phyloP scores from a whole-genome alignment of 2,329 filamentous ascomycete species.

The Trichophyton equinum region DNA sequence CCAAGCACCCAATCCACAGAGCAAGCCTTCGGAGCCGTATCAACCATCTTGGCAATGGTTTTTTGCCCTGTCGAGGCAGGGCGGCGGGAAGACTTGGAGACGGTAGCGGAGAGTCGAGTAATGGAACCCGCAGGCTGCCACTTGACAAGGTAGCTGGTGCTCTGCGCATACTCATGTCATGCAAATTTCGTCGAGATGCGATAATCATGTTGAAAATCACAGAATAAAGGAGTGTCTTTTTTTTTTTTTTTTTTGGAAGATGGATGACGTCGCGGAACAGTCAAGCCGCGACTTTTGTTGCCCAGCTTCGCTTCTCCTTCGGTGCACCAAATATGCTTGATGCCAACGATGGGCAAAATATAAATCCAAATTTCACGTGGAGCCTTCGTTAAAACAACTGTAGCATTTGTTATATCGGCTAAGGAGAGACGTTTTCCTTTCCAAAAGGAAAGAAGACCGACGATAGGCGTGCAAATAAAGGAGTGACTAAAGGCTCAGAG shows the following conservation, averaged over 20 bases:
- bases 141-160: slow-evolving; percentile 30
- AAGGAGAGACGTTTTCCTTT: not conserved
- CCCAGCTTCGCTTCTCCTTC: not conserved
- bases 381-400: not conserved
- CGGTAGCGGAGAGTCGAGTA: slow-evolving; percentile 55
- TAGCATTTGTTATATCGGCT: not conserved
- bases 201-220: slow-evolving; percentile 21
- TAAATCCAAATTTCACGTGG: not conserved
- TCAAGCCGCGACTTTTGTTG: not conserved
- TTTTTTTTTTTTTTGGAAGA: not conserved
- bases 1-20: slow-evolving; percentile 40
- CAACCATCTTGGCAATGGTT: slow-evolving; percentile 44
- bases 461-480: not conserved
- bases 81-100: slow-evolving; percentile 60
- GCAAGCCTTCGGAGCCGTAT: slow-evolving; percentile 46
- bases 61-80: slow-evolving; percentile 52
- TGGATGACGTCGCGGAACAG: not conserved
- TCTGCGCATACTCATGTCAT: slow-evolving; percentile 18
- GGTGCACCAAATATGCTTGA: not conserved
- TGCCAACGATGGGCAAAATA: not conserved
- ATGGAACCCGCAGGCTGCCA: slow-evolving; percentile 48
- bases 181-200: slow-evolving; percentile 21
- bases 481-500: not conserved
- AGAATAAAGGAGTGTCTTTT: not conserved
- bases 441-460: not conserved